Evolutionary conservation across 495 filamentous ascomycete species (phyloP), one percentile per base, ranked within the genome.

Genomic region (Coniosporium apollinis): DNA sequence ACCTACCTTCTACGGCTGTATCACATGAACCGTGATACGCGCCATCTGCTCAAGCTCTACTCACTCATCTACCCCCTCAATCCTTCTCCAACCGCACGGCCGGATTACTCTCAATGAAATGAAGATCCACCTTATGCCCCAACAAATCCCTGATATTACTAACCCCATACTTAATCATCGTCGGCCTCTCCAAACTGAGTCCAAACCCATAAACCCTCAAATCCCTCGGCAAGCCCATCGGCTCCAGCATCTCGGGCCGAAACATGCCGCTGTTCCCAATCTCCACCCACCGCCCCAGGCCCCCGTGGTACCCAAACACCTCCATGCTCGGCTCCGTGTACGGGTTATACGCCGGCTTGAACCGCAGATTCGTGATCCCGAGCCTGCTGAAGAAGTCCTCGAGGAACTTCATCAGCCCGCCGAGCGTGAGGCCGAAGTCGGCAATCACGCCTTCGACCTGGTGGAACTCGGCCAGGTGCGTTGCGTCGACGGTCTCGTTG

Each of bases 191-290:
- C 55, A 94, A 57, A 62, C 72, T 81, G 56, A 94, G 60, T 16
- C 86, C 86, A 72, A 79, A 94, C 20, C 85, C 85, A 59, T 89
- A 94, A 2, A 92, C 82, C 39, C 73, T 55, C 74, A 94, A 70
- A 53, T 85, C 72, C 62, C 75, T 80, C 14, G 86, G 85, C 43
- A 94, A 56, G 28, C 85, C 85, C 79, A 91, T 86, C 2, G 78
- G 66, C 58, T 85, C 74, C 49, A 97, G 55, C 84, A 94, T 93
- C 60, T 94, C 89, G 16, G 89, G 84, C 38, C 89, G 65, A 73
- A 97, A 97, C 83, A 94, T 94, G 39, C 89, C 87, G 47, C 77
- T 84, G 58, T 97, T 97, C 21, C 89, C 89, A 56, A 97, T 97
- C 60, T 97, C 85, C 14, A 94, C 79, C 66, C 83, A 80, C 62